Conservation (phyloP, 306 rosid species). For the Aeschynomene evenia region DNA sequence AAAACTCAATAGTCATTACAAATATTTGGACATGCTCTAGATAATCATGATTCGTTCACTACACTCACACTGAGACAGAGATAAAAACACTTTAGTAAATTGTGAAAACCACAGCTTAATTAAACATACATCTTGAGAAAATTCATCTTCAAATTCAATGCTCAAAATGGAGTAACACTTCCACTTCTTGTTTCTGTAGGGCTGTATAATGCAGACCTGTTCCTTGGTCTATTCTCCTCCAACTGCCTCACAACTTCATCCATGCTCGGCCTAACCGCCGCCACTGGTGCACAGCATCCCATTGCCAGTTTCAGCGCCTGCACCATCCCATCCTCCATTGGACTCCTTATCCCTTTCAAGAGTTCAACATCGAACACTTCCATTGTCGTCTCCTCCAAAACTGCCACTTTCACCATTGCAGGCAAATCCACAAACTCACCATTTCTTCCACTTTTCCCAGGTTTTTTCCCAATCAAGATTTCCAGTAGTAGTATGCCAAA, state of each 20-base stretch:
- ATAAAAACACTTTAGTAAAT: no score
- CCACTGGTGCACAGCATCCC: constrained; percentile 99
- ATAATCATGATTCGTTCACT: constrained; percentile 25
- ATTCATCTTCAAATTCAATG: constrained; percentile 25
- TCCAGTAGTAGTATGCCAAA: constrained; percentile 81
- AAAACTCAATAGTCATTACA: background rate
- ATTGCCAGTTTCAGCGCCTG: constrained; percentile 94
- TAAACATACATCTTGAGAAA: constrained; percentile 20
- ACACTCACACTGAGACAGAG: constrained; percentile 21
- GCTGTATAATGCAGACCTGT: constrained; percentile 94
- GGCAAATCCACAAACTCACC: constrained; percentile 80
- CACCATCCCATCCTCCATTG: constrained; percentile 93
- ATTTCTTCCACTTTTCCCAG: constrained; percentile 76
- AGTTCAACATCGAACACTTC: constrained; percentile 90
- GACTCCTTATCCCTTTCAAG: constrained; percentile 84
- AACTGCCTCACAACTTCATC: constrained; percentile 95
- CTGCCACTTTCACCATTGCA: constrained; percentile 89
- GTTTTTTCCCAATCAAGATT: constrained; percentile 85
- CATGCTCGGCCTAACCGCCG: constrained; percentile 90
- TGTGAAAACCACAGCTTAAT: constrained; percentile 34
- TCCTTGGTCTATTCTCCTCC: constrained; percentile 98
- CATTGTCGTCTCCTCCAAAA: constrained; percentile 93
- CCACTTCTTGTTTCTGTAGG: constrained; percentile 98
- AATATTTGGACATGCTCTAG: constrained; percentile 25
- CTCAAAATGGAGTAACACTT: constrained; percentile 90